Evolutionary conservation across 352 stramenopile species (phyloP).

Genomic region (Pythium coloratum): DNA sequence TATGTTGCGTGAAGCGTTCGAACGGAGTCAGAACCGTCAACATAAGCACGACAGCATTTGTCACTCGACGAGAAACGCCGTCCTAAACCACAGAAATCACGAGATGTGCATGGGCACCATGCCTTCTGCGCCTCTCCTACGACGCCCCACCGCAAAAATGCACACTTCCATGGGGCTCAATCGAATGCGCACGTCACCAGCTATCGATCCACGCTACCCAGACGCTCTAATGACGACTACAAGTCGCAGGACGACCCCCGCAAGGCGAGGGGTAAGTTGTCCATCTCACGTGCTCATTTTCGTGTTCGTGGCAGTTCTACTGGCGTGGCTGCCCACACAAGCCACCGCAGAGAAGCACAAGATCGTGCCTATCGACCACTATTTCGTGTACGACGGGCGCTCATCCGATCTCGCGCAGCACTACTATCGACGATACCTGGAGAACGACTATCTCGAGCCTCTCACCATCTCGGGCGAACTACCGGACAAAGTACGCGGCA

Average conservation of each 20-base stretch:
- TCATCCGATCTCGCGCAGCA: slow-evolving; percentile 34
- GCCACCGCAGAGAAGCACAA: slow-evolving; percentile 16
- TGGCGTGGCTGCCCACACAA: slow-evolving; percentile 8
- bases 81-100: slow-evolving; percentile 5
- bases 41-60: slow-evolving; percentile 5
- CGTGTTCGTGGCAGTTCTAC: background rate
- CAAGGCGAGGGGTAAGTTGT: background rate
- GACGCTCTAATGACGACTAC: background rate
- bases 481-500: slow-evolving; percentile 11
- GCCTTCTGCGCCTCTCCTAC: background rate
- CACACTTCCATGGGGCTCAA: background rate
- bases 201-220: background rate
- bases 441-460: slow-evolving; percentile 21
- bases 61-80: background rate
- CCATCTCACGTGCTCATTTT: background rate
- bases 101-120: background rate
- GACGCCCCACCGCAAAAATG: background rate
- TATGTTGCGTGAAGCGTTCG: slow-evolving; percentile 5
- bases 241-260: background rate
- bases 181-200: background rate
- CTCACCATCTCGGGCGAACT: slow-evolving; percentile 16
- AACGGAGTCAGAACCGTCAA: slow-evolving; percentile 13
- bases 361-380: slow-evolving; percentile 21
- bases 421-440: slow-evolving; percentile 25
- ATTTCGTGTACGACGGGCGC: slow-evolving; percentile 30